A percentile compares a stretch with the other conserved stretches of the same genome.
These are phyloP conservation scores for Globisporangium abappressorium DNA, from an alignment of 352 stramenopile species.

Conservation along the genomic window DNA sequence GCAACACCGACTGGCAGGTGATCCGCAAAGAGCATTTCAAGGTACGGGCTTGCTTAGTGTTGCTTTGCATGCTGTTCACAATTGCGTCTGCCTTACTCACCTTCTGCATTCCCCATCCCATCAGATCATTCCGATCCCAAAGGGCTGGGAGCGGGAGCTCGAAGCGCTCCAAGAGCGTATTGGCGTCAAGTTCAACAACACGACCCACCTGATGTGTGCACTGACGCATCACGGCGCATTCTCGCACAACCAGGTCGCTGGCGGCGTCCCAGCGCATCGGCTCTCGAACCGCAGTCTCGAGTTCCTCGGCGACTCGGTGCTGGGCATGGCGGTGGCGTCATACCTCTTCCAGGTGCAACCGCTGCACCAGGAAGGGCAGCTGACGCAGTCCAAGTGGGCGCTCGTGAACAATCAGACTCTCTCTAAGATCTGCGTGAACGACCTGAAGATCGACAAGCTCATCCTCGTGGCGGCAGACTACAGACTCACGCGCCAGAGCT, in stretches of 20 bases:
- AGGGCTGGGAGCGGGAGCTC: conserved; percentile 47
- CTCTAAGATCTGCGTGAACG: conserved; percentile 55
- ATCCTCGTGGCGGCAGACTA: conserved; percentile 59
- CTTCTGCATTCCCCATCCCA: background rate
- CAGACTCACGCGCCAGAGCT: conserved; percentile 24
- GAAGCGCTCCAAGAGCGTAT: conserved; percentile 53
- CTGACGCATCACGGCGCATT: conserved; percentile 75
- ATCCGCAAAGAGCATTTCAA: conserved; percentile 48
- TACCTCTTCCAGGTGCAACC: conserved; percentile 78
- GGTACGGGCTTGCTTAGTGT: conserved; percentile 7
- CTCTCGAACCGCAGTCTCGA: conserved; percentile 82
- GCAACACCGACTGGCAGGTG: conserved; percentile 49
- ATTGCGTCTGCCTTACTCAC: background rate
- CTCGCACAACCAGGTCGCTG: conserved; percentile 33
- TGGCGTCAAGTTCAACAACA: conserved; percentile 57
- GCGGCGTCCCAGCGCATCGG: conserved; percentile 45
- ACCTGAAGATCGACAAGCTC: conserved; percentile 55
- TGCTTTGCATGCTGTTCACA: background rate
- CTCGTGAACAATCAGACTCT: conserved; percentile 81
- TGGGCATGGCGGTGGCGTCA: conserved; percentile 54
- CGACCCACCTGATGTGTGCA: conserved; percentile 58
- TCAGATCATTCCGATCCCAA: conserved; percentile 38
- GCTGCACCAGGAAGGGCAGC: conserved; percentile 65
- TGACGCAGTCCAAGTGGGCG: conserved; percentile 62
- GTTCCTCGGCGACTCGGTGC: conserved; percentile 77